These are phyloP conservation scores for Skeletonema costatum DNA, from an alignment of 108 stramenopile species.

Conservation along the genomic window DNA sequence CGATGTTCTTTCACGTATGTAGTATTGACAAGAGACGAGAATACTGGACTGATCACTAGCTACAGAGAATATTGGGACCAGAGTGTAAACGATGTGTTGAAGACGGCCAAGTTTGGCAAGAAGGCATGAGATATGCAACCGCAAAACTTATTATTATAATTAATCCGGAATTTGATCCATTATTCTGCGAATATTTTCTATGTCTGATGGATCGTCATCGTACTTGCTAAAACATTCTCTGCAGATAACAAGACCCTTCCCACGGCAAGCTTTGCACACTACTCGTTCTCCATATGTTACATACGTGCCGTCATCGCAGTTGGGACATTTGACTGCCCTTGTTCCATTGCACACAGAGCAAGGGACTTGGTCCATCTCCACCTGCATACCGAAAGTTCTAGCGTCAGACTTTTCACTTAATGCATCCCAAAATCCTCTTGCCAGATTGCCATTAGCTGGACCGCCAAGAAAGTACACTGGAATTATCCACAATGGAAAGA, in stretches of 20 bases:
- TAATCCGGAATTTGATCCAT: conserved; percentile 78
- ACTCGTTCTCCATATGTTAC: conserved; percentile 65
- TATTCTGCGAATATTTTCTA: conserved; percentile 71
- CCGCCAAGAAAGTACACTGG: conserved; percentile 90
- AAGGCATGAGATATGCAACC: conserved; percentile 17
- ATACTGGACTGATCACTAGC: conserved; percentile 79
- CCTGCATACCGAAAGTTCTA: not conserved
- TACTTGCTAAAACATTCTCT: conserved; percentile 69
- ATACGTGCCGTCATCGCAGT: conserved; percentile 81
- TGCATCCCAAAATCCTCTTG: conserved; percentile 74
- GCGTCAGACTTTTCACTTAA: conserved; percentile 18
- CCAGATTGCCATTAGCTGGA: conserved; percentile 86
- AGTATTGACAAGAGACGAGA: conserved; percentile 64
- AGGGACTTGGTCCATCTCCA: conserved; percentile 1
- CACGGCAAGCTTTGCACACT: conserved; percentile 66
- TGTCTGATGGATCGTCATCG: conserved; percentile 74
- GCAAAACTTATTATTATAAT: not conserved
- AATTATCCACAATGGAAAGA: conserved; percentile 85
- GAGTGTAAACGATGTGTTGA: conserved; percentile 73
- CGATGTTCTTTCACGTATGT: conserved; percentile 6
- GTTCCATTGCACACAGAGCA: conserved; percentile 69
- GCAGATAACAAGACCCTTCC: conserved; percentile 78
- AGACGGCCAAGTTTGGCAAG: conserved; percentile 69
- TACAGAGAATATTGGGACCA: conserved; percentile 92
- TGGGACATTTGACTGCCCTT: conserved; percentile 69